Conservation (phyloP, 2,329 filamentous ascomycete species). For the Curvularia lunata region DNA sequence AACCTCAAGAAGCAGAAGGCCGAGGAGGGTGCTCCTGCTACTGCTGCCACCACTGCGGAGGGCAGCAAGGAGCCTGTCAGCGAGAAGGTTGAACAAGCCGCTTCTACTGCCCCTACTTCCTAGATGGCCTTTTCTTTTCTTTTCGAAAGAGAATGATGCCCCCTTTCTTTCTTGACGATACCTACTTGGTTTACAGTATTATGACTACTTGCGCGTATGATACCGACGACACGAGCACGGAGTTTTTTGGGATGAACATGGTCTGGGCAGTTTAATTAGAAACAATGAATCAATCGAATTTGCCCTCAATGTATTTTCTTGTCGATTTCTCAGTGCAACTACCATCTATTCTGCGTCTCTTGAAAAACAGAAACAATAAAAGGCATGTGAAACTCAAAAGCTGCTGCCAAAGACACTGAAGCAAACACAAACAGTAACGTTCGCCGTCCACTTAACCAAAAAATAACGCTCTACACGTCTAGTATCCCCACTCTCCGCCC, state of each 20-base stretch:
- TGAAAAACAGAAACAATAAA: neutral
- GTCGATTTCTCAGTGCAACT: neutral
- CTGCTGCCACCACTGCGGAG: conserved; percentile 51
- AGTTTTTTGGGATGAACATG: conserved; percentile 14
- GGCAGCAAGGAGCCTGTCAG: conserved; percentile 43
- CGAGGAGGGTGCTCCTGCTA: conserved; percentile 48
- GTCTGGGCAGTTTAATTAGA: neutral
- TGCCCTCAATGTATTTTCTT: neutral
- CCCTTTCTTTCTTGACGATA: conserved; percentile 19
- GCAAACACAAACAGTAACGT: conserved; percentile 1
- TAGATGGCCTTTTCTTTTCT: conserved; percentile 3
- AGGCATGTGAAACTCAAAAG: neutral
- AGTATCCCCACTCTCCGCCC: conserved; percentile 43
- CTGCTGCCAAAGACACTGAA: neutral
- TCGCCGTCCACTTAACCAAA: neutral
- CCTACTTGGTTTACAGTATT: conserved; percentile 21
- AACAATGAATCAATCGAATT: conserved; percentile 5
- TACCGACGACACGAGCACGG: conserved; percentile 12
- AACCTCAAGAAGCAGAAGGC: conserved; percentile 72
- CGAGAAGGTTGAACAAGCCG: conserved; percentile 21
- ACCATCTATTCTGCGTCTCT: neutral
- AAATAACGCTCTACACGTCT: conserved; percentile 2
- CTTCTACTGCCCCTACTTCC: conserved; percentile 20
- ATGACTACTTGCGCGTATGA: conserved; percentile 15
- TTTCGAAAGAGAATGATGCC: neutral